Evolutionary conservation across 2,329 filamentous ascomycete genomes (phyloP).

Genomic region (Arthrinium puccinioides): DNA sequence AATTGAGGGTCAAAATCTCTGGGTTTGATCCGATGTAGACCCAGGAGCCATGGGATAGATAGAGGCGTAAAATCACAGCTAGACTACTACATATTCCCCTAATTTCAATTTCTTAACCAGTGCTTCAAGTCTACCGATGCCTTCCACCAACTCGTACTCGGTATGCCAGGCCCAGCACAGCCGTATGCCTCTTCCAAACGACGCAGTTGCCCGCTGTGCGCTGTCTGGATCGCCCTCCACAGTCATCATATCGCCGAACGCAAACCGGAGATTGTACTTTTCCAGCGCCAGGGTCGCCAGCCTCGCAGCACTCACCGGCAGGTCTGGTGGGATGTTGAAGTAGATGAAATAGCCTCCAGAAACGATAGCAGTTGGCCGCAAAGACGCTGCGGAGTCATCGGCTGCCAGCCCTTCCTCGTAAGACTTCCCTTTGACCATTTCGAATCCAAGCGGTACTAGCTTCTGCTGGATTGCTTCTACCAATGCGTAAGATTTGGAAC

Average conservation of each 20-base stretch:
- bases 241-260: not conserved
- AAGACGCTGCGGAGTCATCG: too few species aligned
- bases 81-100: too few species aligned
- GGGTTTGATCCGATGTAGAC: too few species aligned
- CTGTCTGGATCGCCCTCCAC: not conserved
- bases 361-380: too few species aligned
- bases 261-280: conserved; percentile 1
- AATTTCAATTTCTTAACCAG: too few species aligned
- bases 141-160: conserved; percentile 2
- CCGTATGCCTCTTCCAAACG: not conserved
- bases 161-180: conserved; percentile 4
- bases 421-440: not conserved
- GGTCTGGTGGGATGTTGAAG: not conserved
- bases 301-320: not conserved
- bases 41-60: too few species aligned
- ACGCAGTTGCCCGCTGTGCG: not conserved
- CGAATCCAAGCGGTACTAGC: not conserved
- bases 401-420: not conserved
- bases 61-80: too few species aligned
- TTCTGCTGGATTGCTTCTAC: not conserved
- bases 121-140: too few species aligned
- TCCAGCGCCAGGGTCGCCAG: not conserved
- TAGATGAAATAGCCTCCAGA: conserved; percentile 3
- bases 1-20: too few species aligned
- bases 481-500: not conserved